Conservation (phyloP, 768 basidiomycete species). For the Lentinula boryana region DNA sequence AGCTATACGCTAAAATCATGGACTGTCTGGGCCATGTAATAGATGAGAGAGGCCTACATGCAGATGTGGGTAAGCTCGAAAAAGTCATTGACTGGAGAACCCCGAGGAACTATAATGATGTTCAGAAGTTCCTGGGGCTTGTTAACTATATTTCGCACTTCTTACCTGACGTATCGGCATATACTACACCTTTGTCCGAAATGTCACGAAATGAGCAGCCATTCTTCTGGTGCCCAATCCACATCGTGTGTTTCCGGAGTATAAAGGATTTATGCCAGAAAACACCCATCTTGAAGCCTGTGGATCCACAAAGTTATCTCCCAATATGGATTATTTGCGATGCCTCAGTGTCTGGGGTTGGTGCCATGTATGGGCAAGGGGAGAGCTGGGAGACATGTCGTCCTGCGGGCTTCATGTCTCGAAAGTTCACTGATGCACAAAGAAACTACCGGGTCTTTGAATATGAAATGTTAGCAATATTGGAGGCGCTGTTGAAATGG, state of each 20-base stretch:
- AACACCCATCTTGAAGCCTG: neutral
- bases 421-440: conserved; percentile 22
- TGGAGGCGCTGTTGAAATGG: conserved; percentile 18
- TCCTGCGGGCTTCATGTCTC: conserved; percentile 21
- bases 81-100: conserved; percentile 17
- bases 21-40: conserved; percentile 25
- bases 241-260: conserved; percentile 11
- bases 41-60: conserved; percentile 23
- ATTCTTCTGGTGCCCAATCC: conserved; percentile 18
- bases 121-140: conserved; percentile 23
- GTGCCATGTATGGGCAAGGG: conserved; percentile 18
- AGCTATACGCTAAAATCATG: conserved; percentile 16
- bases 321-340: conserved; percentile 2
- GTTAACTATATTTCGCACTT: conserved; percentile 23
- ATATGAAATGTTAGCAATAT: conserved; percentile 9
- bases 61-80: conserved; percentile 22
- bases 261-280: conserved; percentile 11
- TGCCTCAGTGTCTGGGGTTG: neutral
- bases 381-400: conserved; percentile 15
- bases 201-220: conserved; percentile 14
- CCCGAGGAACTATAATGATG: conserved; percentile 15
- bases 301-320: neutral
- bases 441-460: conserved; percentile 16
- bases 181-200: conserved; percentile 13
- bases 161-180: conserved; percentile 20